Base-by-base conservation (phyloP, 192 early-diverging fungal genomes). In the Endogone sp. region DNA sequence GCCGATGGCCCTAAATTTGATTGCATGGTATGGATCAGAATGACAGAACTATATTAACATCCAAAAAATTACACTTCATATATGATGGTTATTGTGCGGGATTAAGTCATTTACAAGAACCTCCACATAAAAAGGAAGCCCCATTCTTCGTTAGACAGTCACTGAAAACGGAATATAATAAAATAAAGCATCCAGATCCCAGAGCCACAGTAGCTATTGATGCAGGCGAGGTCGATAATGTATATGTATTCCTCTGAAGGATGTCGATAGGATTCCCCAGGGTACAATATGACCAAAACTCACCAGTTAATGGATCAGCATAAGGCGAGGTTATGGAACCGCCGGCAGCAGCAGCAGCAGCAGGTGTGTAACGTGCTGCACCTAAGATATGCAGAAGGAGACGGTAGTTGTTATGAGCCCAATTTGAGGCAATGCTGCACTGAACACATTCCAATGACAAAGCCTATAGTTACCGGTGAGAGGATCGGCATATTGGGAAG, bases 221-320 rank as follows among this genome's bases (percentile, higher is more conserved):
- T n/a, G n/a, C n/a, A n/a, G n/a, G n/a, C n/a, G n/a, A n/a, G n/a
- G n/a, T n/a, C n/a, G n/a, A n/a, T n/a, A n/a, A n/a, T n/a, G n/a
- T n/a, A n/a, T n/a, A n/a, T n/a, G n/a, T n/a, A n/a, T n/a, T n/a
- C n/a, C n/a, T n/a, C n/a, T n/a, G n/a, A n/a, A 26, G 56, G 22
- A 4, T 49, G 55, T 63, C 60, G 55, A 29, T 64, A 69, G 8
- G 56, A 69, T 22, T 60, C 56, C 22, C 28, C 37, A 29, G 54
- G 24, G 30, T n/a, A 3, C 10, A 4, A 24, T 62, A n/a, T 27
- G 26, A 16, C 61, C 49, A 22, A 23, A 27, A 22, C 55, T 29
- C 72, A 71, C 88, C 89, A 37, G 90, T 91, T 64, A 85, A 90
- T 26, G 90, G 90, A 77, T 91, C 88, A 32, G 75, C 60, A 73